Percentiles rank a stretch among this genome's conserved stretches.
Conservation (phyloP, 306 rosid genomes). For the Lagenaria siceraria region DNA sequence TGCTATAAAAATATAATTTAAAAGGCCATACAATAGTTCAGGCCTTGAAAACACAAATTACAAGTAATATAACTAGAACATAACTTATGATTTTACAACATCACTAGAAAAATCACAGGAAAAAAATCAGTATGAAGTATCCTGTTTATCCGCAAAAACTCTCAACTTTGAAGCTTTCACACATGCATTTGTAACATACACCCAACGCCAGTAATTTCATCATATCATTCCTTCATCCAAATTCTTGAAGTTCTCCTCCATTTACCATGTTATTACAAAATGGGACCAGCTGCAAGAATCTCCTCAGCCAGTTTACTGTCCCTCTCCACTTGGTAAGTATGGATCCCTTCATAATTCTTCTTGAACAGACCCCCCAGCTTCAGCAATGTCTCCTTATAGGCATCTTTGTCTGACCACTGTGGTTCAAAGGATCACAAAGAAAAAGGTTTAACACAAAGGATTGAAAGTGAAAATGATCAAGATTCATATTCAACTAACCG, state of each 20-base stretch:
- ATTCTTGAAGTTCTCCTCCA: background rate
- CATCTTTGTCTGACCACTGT: constrained; percentile 68
- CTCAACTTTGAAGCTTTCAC: background rate
- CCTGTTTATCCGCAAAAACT: background rate
- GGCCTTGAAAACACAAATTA: background rate
- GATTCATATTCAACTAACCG: constrained; percentile 33
- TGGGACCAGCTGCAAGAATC: constrained; percentile 76
- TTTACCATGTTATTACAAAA: constrained; percentile 17
- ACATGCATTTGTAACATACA: background rate
- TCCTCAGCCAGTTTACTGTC: constrained; percentile 46
- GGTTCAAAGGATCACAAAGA: background rate
- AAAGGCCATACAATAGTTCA: background rate
- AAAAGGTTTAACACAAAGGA: background rate
- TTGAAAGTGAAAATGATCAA: background rate
- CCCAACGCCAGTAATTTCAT: background rate
- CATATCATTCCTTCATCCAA: background rate
- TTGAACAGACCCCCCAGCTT: constrained; percentile 62
- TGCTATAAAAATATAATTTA: background rate
- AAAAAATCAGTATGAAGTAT: background rate
- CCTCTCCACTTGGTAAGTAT: constrained; percentile 40
- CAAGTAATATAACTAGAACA: too few species aligned
- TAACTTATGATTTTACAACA: background rate
- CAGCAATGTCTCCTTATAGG: constrained; percentile 35
- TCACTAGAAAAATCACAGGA: background rate
- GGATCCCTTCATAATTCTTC: constrained; percentile 55